These are phyloP conservation scores for Carex parvula DNA, from an alignment of 176 grass and related monocot genomes.

Conservation along the genomic window DNA sequence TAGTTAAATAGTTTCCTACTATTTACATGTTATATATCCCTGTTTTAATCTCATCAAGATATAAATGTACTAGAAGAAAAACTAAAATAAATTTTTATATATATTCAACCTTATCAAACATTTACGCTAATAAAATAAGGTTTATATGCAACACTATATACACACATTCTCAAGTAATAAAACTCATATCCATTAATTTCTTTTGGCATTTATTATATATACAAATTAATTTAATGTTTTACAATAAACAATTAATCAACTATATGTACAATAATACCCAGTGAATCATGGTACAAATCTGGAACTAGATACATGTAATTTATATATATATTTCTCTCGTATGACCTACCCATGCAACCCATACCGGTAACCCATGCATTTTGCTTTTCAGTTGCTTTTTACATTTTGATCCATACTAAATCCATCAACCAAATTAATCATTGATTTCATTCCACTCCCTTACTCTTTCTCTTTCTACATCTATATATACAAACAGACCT, in stretches of 20 bases:
- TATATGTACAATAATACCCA: background rate
- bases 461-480: background rate
- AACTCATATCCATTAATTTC: too few species aligned
- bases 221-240: background rate
- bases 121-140: too few species aligned
- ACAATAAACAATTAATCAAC: background rate
- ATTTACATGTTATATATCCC: too few species aligned
- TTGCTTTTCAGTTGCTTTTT: constrained; percentile 8
- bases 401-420: constrained; percentile 5
- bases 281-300: background rate
- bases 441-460: constrained; percentile 20
- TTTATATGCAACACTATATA: too few species aligned
- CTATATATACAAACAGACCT: constrained; percentile 28
- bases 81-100: too few species aligned
- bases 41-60: too few species aligned
- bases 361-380: constrained; percentile 19
- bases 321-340: background rate
- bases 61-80: too few species aligned
- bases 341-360: background rate
- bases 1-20: too few species aligned
- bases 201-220: too few species aligned
- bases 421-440: constrained; percentile 30
- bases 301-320: background rate
- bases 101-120: too few species aligned
- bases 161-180: too few species aligned